These are phyloP conservation scores for Penicillium chermesinum DNA, from an alignment of 495 filamentous ascomycete genomes.

Conservation along the genomic window DNA sequence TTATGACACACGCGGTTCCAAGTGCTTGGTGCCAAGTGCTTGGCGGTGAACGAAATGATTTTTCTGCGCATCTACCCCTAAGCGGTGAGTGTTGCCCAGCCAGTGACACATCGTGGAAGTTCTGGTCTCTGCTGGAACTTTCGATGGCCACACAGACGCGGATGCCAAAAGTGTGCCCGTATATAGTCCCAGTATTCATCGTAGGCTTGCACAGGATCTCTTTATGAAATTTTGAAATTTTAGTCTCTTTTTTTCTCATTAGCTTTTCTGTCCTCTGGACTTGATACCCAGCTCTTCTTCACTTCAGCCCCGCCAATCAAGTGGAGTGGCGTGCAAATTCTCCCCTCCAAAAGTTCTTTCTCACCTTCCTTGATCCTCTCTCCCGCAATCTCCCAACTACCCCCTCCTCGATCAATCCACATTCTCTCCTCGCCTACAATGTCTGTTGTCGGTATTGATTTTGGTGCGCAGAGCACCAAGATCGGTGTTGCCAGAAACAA, in stretches of 20 bases:
- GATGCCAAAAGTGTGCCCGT: conserved; percentile 7
- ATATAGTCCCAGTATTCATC: conserved; percentile 13
- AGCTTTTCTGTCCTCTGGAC: conserved; percentile 12
- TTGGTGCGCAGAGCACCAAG: conserved; percentile 95
- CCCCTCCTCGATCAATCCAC: conserved; percentile 12
- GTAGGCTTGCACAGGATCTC: background rate
- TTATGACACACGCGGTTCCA: too few relatives aligned
- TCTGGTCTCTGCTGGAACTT: conserved; percentile 39
- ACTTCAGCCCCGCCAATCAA: conserved; percentile 22
- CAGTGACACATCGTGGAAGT: conserved; percentile 3
- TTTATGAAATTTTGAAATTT: background rate
- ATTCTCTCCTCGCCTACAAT: conserved; percentile 42
- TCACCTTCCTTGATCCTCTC: conserved; percentile 18
- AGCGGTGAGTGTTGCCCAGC: conserved; percentile 26
- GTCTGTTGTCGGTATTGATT: conserved; percentile 85
- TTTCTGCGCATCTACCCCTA: conserved; percentile 21
- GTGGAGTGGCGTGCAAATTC: conserved; percentile 42
- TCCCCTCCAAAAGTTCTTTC: conserved; percentile 32
- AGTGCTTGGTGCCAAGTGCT: too few relatives aligned
- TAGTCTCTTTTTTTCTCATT: background rate
- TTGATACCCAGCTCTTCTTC: conserved; percentile 13
- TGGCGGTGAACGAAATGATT: conserved; percentile 15
- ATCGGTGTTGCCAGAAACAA: conserved; percentile 96
- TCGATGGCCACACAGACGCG: conserved; percentile 26
- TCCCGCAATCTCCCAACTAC: conserved; percentile 13